Evolutionary conservation across 306 rosid species (phyloP).

Genomic region (Citrullus colocynthis): DNA sequence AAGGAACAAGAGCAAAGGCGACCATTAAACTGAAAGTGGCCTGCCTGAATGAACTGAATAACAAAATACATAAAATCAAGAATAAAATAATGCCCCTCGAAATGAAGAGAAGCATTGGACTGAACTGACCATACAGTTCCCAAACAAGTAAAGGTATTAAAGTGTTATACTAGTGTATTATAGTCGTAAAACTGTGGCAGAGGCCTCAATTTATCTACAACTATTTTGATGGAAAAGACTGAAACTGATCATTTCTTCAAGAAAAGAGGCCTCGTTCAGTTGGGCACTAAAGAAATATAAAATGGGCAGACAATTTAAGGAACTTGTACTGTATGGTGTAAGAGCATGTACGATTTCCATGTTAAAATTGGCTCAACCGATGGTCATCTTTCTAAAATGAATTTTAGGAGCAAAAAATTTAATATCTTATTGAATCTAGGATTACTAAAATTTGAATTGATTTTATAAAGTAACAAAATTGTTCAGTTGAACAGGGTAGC

Average conservation of each 20-base stretch:
- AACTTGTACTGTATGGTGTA: not conserved
- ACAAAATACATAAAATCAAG: not conserved
- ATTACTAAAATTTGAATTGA: not conserved
- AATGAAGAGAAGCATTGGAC: not conserved
- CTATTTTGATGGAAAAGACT: not conserved
- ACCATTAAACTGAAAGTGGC: not conserved
- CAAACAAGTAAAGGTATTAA: not conserved
- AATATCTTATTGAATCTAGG: not conserved
- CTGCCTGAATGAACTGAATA: not conserved
- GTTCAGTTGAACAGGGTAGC: constrained; percentile 40
- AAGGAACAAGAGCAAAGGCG: not conserved
- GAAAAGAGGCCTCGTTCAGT: not conserved
- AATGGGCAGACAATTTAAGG: not conserved
- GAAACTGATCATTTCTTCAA: not conserved
- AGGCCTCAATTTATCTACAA: not conserved
- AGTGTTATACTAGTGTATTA: not conserved
- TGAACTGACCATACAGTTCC: not conserved
- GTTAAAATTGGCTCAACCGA: not conserved
- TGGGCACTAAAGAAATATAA: not conserved
- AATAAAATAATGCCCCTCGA: not conserved
- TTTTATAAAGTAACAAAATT: not conserved
- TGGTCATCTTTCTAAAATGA: not conserved
- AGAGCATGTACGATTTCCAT: not conserved
- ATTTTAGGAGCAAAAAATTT: not conserved
- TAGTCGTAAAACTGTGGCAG: not conserved